Evolutionary conservation across 2,329 filamentous ascomycete species (phyloP).

Genomic region (Teratosphaeriaceae sp.): DNA sequence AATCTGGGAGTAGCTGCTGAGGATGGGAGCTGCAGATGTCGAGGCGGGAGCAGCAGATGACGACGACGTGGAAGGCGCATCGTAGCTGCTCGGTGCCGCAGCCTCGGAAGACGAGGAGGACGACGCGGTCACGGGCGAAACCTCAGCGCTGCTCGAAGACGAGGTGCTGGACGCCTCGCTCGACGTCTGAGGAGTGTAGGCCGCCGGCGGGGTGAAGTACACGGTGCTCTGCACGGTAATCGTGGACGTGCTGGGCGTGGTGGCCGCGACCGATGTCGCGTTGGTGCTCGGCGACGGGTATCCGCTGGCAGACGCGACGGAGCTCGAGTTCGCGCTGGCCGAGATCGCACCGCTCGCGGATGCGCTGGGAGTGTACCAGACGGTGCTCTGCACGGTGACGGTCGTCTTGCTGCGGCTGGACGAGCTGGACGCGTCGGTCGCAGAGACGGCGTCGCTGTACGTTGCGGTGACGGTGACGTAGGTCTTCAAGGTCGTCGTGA

Average conservation of each 20-base stretch:
- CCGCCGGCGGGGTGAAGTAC: background rate
- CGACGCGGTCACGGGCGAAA: background rate
- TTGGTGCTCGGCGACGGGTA: background rate
- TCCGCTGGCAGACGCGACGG: background rate
- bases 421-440: conserved; percentile 1
- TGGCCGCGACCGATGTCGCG: background rate
- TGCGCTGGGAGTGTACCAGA: no score
- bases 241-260: no score
- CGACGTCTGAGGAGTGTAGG: background rate
- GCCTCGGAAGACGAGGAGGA: background rate
- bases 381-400: conserved; percentile 4
- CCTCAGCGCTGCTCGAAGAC: background rate
- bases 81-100: no score
- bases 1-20: background rate
- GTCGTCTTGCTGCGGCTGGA: conserved; percentile 5
- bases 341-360: no score
- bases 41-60: background rate
- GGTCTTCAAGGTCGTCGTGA: conserved; percentile 11
- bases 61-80: background rate
- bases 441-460: conserved; percentile 5
- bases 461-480: conserved; percentile 9
- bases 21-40: no score
- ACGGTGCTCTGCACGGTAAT: conserved; percentile 3
- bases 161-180: background rate
- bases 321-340: conserved; percentile 2